A percentile compares a stretch with the other conserved stretches of the same genome.
Conservation (phyloP, 2,329 filamentous ascomycete genomes). For the Pseudocercospora vitis region DNA sequence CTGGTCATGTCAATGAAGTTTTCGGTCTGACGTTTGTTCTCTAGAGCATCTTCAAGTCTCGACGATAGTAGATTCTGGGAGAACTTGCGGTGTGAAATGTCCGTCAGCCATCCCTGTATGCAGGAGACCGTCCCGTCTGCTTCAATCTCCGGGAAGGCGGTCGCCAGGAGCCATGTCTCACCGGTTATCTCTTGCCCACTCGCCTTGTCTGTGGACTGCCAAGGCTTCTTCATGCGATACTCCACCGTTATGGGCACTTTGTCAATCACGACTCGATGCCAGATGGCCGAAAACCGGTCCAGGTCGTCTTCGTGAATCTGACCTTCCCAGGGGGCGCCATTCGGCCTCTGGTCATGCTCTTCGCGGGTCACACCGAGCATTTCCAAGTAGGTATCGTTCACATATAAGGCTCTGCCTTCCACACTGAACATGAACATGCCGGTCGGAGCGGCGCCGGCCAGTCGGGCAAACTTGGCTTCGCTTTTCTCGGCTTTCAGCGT, state of each 20-base stretch:
- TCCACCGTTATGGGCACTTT: conserved; percentile 41
- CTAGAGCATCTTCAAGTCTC: conserved; percentile 39
- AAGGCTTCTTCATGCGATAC: conserved; percentile 40
- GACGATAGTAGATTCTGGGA: conserved; percentile 34
- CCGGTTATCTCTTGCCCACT: conserved; percentile 30
- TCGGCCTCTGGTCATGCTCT: conserved; percentile 10
- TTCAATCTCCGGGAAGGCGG: conserved; percentile 36
- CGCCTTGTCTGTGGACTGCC: conserved; percentile 34
- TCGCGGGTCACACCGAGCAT: conserved; percentile 35
- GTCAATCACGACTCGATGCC: conserved; percentile 35
- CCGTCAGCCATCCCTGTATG: conserved; percentile 39
- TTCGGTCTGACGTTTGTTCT: conserved; percentile 40
- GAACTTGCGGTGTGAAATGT: conserved; percentile 39
- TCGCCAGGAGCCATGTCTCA: conserved; percentile 37
- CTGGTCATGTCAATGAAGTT: conserved; percentile 43
- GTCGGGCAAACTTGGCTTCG: conserved; percentile 43
- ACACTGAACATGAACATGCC: conserved; percentile 42
- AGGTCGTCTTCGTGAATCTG: conserved; percentile 40
- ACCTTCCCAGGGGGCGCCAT: conserved; percentile 18
- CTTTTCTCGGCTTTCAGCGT: conserved; percentile 37
- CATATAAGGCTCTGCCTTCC: conserved; percentile 40
- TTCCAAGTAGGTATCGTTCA: conserved; percentile 44
- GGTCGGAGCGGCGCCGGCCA: conserved; percentile 43
- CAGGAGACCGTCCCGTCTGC: conserved; percentile 32
- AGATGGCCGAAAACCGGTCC: conserved; percentile 35